Evolutionary conservation across 345 rosid genomes (phyloP).

Genomic region (Salix caprea): DNA sequence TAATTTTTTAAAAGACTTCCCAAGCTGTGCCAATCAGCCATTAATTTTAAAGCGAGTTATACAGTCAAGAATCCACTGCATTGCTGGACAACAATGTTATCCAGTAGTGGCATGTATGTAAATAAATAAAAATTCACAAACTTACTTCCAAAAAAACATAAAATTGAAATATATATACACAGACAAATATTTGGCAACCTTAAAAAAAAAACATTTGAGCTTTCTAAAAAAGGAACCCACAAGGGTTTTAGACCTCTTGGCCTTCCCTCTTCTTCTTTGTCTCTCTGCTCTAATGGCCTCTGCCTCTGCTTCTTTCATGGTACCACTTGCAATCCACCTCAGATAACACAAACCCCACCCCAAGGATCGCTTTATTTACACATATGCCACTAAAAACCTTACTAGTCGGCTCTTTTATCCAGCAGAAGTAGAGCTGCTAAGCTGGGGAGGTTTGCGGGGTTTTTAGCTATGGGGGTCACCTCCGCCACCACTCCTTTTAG

Average conservation of each 20-base stretch:
- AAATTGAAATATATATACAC: neutral
- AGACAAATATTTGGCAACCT: slow-evolving; percentile 3
- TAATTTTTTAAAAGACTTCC: no score
- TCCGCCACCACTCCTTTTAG: slow-evolving; percentile 32
- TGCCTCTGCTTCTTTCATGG: slow-evolving; percentile 9
- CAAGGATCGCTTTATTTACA: slow-evolving; percentile 1
- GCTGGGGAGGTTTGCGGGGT: slow-evolving; percentile 50
- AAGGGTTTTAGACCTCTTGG: slow-evolving; percentile 28
- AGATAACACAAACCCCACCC: neutral
- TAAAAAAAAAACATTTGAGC: neutral
- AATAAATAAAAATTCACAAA: no score
- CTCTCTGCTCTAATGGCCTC: slow-evolving; percentile 19
- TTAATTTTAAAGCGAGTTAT: no score
- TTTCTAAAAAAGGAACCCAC: neutral
- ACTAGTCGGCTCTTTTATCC: slow-evolving; percentile 39
- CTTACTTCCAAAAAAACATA: neutral
- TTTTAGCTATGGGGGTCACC: slow-evolving; percentile 61
- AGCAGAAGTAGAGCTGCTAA: slow-evolving; percentile 8
- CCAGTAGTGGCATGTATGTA: neutral
- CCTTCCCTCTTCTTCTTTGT: neutral
- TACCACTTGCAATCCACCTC: slow-evolving; percentile 28
- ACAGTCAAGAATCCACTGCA: neutral
- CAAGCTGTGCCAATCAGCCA: no score
- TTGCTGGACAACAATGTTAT: neutral
- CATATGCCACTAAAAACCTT: slow-evolving; percentile 9